Base-by-base conservation (phyloP, 2,329 filamentous ascomycete genomes). In the Aureobasidium sp. region DNA sequence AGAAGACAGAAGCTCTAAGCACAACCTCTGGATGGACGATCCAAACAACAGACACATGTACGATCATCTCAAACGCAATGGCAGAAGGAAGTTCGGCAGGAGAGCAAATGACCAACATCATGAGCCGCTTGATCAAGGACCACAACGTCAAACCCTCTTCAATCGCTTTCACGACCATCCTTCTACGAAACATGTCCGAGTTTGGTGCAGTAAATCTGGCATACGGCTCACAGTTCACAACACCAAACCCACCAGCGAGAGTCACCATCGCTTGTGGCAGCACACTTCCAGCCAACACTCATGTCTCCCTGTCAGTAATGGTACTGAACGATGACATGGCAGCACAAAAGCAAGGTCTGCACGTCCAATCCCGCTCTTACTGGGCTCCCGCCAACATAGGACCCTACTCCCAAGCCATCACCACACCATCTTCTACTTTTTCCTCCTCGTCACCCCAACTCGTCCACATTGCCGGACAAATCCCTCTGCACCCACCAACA, bases 341-440 rank as follows among this genome's bases (percentile, higher is more conserved):
- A 44, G 66, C 67, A 20, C 60, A 63, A 42, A 67, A 69, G 62
- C 72, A 76, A 62, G 89, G 75, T 0, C 81, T 97, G 1, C 94
- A 99, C 73, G 92, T 99, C 6, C 94, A 97, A 75, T 92, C 89
- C 3, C 81, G 90, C 42, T 96, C 91, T 12, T 97, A 97, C 79
- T 99, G 94, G 94, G 94, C 94, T 0, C 94, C 94, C 0, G 93
- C 94, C 22, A 97, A 97, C 70, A 97, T 99, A 60, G 94, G 94
- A 0, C 94, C 94, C 0, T 97, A 97, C 74, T 97, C 92, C 62
- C 94, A 99, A 76, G 91, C 91, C 4, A 85, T 94, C 55, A 80
- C 82, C 2, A 76, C 84, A 12, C 78, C 78, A 25, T 25, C 48
- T 17, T 14, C 31, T 39, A 55, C 64, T 49, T 14, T 31, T 39